Base-by-base conservation (phyloP, 1,139 yeast species). In the Kurtzmaniella natalensis region DNA sequence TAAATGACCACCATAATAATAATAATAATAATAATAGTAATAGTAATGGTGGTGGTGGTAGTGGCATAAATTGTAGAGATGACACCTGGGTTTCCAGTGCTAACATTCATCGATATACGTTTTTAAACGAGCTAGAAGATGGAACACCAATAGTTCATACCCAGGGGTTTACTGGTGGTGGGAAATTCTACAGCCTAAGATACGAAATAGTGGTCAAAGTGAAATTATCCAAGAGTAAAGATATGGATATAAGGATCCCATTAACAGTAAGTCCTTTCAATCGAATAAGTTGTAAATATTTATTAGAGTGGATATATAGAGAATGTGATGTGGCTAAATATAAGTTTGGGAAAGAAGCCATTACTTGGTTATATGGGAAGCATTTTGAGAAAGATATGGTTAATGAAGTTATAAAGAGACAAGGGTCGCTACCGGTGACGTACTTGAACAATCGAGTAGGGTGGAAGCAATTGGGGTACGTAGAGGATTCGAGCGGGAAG, bases 241-340 rank as follows among this genome's bases (percentile, higher is more conserved):
- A 72, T 42, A 59, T 72, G 39, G 75, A 65, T 29, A 53, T 74
- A 6, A 51, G 61, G 16, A 61, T 76, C 11, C 83, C 82, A 1
- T 55, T 79, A 3, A 72, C 72, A 0, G 64, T 79, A 0, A 61
- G 80, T 32, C 79, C 81, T 1, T 72, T 57, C 54, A 76, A 78
- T 52, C 58, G 68, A 35, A 47, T 37, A 15, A 66, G 61, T 48
- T 70, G 73, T 36, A 68, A 55, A 36, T 66, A 64, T 46, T 51
- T 70, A 31, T 58, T 65, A 44, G 65, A 53, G 49, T 77, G 75
- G 72, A 75, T 79, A n/a, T 50, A 66, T 43, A 61, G 63, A 32
- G 82, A 78, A 48, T 71, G 76, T 40, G 73, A 69, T 27, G 41
- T 57, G 19, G 74, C 81, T 2, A 48, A 55, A 18, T 45, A 46